Base-by-base conservation (phyloP, 371 early-diverging fungal genomes). In the Aphelidium insulamus region DNA sequence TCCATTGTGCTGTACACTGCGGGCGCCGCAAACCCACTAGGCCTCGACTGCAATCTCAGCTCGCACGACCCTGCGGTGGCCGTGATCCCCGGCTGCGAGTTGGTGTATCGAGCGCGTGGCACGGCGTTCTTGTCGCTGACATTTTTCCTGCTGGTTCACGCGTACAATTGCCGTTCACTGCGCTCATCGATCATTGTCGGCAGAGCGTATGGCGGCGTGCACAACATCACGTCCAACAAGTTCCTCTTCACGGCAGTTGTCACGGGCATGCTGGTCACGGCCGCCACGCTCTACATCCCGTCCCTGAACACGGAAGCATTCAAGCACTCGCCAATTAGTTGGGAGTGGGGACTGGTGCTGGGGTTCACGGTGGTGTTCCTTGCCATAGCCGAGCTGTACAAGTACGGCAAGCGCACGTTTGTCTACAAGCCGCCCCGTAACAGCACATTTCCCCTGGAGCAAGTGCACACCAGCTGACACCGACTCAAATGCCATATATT, bases 271-370 rank as follows among this genome's bases (percentile, higher is more conserved):
- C 33, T 60, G 14, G 40, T 73, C 17, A 43, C 67, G 9, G 26
- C 76, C 30, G 50, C 73, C 20, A 53, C 62, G 21, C 46, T 77
- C 18, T 79, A 79, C 45, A 62, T 77, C 10, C 78, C 78, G 12
- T 54, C 49, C 1, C 40, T 78, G 26, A 77, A 78, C 46, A 59
- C 57, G 17, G 36, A 48, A 11, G 69, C 73, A 26, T 76, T 80
- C 40, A 66, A 60, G 44, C 72, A 78, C 34, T 40, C 45, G 21
- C 48, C 55, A 23, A 67, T 78, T 21, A 50, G 55, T 27, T 74
- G 71, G 66, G 77, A 80, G 50, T 78, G 80, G 79, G 74, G 69
- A 7, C 45, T 72, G 33, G 71, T 74, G 17, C 44, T 50, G 22
- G 59, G 59, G 9, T 58, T 69, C 19, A 40, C 61, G 23, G 25